Evolutionary conservation across 1,284 basidiomycete species (phyloP), one percentile per base, ranked within the genome.

Genomic region (Microbotryum lychnidis-dioicae): DNA sequence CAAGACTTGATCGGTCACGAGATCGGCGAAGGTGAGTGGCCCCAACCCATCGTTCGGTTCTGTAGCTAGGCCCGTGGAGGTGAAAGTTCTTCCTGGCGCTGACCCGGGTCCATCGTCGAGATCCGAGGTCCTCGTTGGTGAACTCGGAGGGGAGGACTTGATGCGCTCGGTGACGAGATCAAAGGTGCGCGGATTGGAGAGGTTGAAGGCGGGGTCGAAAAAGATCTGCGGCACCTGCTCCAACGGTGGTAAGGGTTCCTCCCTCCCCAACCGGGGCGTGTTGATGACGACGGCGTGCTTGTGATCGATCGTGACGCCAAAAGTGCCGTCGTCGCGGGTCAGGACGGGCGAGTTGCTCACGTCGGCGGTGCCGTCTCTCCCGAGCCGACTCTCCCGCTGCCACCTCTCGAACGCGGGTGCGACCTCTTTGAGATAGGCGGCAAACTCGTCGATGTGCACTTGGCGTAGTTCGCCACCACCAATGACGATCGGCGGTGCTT

Each of bases 181-280:
- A 76, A 97, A 98, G 0, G 84, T 94, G 46, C 77, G 79, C 1
- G 91, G 86, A 72, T 94, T 85, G 10, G 87, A 83, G n/a, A 98
- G 81, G 74, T 92, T 84, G 77, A 98, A 97, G 27, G 81, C 73
- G 5, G 80, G 74, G 55, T 83, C 78, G 72, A 96, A 94, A 78
- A 89, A 96, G 27, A 91, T 79, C 1, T 82, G 71, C 1, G 94
- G 92, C 0, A 98, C 87, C 2, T 81, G 78, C 62, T 87, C 82
- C 12, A 97, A 81, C 1, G 86, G 79, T 2, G 88, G 86, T 16
- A 88, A 78, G 50, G 78, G 74, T 59, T 77, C 79, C 9, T 63
- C 75, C 44, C 70, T 60, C 65, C 72, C 60, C 6, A 31, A n/a
- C 47, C 25, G 74, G 57, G 33, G 37, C 16, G 37, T 53, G 14